Base-by-base conservation (phyloP, 371 early-diverging fungal genomes). In the Antonospora locustae region DNA sequence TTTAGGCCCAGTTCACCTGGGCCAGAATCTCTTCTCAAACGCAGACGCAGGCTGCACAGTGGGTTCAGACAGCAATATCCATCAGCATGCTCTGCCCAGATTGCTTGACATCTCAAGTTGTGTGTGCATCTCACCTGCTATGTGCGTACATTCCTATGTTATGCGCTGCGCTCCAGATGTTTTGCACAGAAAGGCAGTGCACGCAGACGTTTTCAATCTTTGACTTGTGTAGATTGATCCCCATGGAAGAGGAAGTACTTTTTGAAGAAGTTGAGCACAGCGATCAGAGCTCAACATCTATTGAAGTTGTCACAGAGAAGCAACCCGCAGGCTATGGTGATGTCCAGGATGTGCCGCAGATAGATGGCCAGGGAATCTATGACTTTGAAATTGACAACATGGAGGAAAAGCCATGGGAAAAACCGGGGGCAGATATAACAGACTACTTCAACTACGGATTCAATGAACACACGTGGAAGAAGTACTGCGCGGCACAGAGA, bases 371-470 rank as follows among this genome's bases (percentile, higher is more conserved):
- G 20, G 59, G 62, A 38, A 25, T 87, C 5, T 85, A 79, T 51
- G 87, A 89, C 39, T 80, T 87, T 14, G 88, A 90, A 62, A 68
- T 87, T 25, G 89, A 90, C 55, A 73, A 78, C 3, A 72, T 84
- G 27, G 86, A 87, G 54, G 91, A 93, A 56, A 90, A 90, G 58
- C 90, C 91, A 14, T 93, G 94, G 91, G 73, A 85, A 43, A 87
- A 86, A 58, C 90, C 91, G n/a, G 87, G 87, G n/a, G 73, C 88
- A 6, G 92, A 94, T 74, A 80, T 90, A 24, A 88, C 90, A 2
- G 95, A 94, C 70, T 94, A 90, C 73, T 94, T 94, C 75, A 94
- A 94, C 68, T 94, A 87, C 74, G 92, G 92, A 3, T 94, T 94
- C 69, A 86, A 86, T 59, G 91, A 94, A 70, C 70, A 73, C 1